These are phyloP conservation scores for Fusarium mundagurra DNA, from an alignment of 2,329 filamentous ascomycete species.

Conservation along the genomic window DNA sequence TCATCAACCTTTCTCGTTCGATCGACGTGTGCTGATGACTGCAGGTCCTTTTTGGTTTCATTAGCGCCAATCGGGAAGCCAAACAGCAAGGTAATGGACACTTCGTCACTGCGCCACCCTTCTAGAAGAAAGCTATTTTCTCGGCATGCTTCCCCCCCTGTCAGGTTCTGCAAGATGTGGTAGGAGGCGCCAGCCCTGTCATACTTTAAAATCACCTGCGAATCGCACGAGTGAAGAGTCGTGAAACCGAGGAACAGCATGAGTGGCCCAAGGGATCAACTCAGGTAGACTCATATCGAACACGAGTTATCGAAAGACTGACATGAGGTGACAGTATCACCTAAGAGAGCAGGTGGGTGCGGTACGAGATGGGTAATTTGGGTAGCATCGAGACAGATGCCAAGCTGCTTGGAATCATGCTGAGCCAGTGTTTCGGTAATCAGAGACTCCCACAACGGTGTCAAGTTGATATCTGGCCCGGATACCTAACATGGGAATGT, in stretches of 20 bases:
- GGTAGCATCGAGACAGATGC: constrained; percentile 13
- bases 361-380: not conserved
- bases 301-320: not conserved
- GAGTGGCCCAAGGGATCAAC: constrained; percentile 1
- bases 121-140: constrained; percentile 38
- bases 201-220: constrained; percentile 3
- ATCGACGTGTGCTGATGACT: constrained; percentile 17
- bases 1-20: constrained; percentile 18
- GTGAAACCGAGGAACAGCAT: constrained; percentile 11
- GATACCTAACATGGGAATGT: not conserved
- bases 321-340: not conserved
- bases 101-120: constrained; percentile 15
- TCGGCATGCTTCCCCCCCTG: constrained; percentile 21
- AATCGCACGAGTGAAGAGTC: constrained; percentile 1
- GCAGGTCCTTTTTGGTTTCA: constrained; percentile 16
- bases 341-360: constrained; percentile 17
- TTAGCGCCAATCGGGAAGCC: constrained; percentile 1
- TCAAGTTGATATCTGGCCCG: constrained; percentile 1
- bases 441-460: not conserved
- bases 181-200: constrained; percentile 11
- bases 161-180: constrained; percentile 14
- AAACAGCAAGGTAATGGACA: constrained; percentile 3
- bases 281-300: not conserved
- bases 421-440: constrained; percentile 21
- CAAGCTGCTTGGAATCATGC: constrained; percentile 1